These are phyloP conservation scores for Termitomyces eurrhizus DNA, from an alignment of 768 basidiomycete species.

Conservation along the genomic window DNA sequence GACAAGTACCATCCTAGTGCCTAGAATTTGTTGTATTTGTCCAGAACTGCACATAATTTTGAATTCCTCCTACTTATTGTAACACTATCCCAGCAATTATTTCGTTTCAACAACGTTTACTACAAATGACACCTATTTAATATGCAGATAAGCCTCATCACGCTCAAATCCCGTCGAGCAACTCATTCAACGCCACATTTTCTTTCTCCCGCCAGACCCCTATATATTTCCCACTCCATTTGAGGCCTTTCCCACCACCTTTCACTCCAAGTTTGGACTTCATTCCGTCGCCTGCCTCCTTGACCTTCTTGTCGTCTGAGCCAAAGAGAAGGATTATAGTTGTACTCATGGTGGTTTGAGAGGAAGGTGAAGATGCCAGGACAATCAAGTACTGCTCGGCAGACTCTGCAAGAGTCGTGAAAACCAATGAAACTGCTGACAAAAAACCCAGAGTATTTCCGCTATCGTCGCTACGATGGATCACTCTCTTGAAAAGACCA, in stretches of 20 bases:
- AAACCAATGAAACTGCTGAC: constrained; percentile 49
- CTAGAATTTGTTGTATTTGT: not conserved
- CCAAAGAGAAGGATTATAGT: constrained; percentile 60
- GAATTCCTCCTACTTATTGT: constrained; percentile 4
- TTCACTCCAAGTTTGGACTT: constrained; percentile 59
- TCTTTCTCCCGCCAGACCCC: constrained; percentile 64
- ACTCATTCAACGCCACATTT: constrained; percentile 30
- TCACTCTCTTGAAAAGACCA: constrained; percentile 39
- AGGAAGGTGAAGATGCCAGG: constrained; percentile 47
- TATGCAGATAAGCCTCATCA: not conserved
- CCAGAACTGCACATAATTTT: constrained; percentile 2
- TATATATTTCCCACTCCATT: constrained; percentile 72
- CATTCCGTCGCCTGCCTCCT: constrained; percentile 51
- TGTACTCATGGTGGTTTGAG: constrained; percentile 33
- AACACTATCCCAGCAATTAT: constrained; percentile 4
- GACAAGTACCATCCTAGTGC: constrained; percentile 4
- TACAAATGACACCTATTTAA: not conserved
- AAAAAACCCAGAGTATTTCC: constrained; percentile 56
- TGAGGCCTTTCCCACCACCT: constrained; percentile 73
- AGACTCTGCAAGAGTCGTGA: constrained; percentile 25
- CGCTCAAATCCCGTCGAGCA: constrained; percentile 29
- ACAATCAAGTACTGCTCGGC: constrained; percentile 27
- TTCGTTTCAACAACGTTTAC: not conserved
- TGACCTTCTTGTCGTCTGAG: constrained; percentile 56
- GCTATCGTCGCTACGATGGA: constrained; percentile 62